Percentiles rank a stretch among this genome's conserved stretches.
Evolutionary conservation across 2,329 filamentous ascomycete species (phyloP).

Genomic region (Cryoendolithus antarcticus): DNA sequence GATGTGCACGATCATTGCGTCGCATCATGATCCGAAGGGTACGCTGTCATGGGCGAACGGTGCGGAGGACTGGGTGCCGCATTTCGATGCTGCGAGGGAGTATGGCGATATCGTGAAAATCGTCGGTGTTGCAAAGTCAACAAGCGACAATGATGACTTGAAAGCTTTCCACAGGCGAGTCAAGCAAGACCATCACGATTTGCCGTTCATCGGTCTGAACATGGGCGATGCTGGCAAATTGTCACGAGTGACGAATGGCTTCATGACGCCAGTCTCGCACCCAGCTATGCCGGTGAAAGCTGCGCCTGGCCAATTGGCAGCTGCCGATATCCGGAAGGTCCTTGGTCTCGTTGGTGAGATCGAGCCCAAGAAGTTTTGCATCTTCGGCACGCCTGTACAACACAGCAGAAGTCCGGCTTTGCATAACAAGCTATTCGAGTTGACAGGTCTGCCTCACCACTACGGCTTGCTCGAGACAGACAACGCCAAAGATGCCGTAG

Average conservation of each 20-base stretch:
- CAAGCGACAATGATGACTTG: constrained; percentile 80
- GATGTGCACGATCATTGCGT: constrained; percentile 81
- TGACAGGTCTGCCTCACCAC: constrained; percentile 69
- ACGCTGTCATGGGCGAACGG: constrained; percentile 78
- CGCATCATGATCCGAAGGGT: constrained; percentile 78
- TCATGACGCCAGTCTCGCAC: constrained; percentile 91
- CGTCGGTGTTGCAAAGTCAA: constrained; percentile 61
- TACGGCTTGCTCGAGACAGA: constrained; percentile 70
- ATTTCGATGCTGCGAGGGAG: constrained; percentile 81
- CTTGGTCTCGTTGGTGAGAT: constrained; percentile 71
- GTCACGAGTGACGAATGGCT: constrained; percentile 78
- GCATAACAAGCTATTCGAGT: constrained; percentile 72
- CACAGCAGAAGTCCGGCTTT: constrained; percentile 76
- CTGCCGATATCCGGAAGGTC: constrained; percentile 71
- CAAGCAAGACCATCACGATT: constrained; percentile 51
- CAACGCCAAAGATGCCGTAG: constrained; percentile 45
- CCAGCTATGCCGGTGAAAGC: constrained; percentile 82
- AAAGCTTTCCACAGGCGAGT: constrained; percentile 70
- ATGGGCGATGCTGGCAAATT: constrained; percentile 84
- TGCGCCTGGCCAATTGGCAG: constrained; percentile 85
- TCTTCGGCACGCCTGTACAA: constrained; percentile 77
- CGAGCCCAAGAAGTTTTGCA: constrained; percentile 61
- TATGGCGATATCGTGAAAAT: constrained; percentile 92
- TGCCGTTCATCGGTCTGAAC: constrained; percentile 89
- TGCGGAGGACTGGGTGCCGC: constrained; percentile 62